Percentiles rank a stretch among this genome's conserved stretches.
These are phyloP conservation scores for Acmispon strigosus DNA, from an alignment of 306 rosid species.

Conservation along the genomic window DNA sequence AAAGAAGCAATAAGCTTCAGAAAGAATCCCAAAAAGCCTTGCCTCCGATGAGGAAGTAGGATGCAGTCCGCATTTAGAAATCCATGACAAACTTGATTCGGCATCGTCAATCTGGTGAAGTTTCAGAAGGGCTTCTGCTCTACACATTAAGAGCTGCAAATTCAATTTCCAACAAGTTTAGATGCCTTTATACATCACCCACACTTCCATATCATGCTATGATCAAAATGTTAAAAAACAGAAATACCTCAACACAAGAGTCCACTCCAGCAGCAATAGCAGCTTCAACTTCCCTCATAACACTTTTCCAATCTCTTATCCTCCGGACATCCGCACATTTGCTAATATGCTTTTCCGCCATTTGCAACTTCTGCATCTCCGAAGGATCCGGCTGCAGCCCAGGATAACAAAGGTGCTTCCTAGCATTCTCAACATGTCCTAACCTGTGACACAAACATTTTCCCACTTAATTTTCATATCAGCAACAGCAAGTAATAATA, in stretches of 20 bases:
- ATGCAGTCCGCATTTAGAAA: constrained; percentile 37
- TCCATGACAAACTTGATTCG: constrained; percentile 30
- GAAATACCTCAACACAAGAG: constrained; percentile 37
- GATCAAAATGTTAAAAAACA: background rate
- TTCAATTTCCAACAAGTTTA: constrained; percentile 52
- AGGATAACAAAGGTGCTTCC: constrained; percentile 48
- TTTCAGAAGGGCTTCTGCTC: constrained; percentile 83
- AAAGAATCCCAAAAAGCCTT: constrained; percentile 62
- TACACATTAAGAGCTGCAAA: constrained; percentile 85
- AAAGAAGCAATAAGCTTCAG: constrained; percentile 58
- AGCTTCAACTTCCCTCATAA: constrained; percentile 55
- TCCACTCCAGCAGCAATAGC: constrained; percentile 60
- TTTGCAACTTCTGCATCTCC: constrained; percentile 54
- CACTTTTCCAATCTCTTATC: constrained; percentile 61
- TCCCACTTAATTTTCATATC: background rate
- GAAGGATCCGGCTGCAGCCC: constrained; percentile 42
- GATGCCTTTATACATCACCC: background rate
- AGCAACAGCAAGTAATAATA: too few species aligned
- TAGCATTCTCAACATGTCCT: constrained; percentile 70
- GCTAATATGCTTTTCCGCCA: constrained; percentile 52
- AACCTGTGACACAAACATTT: constrained; percentile 37
- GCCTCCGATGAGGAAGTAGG: constrained; percentile 33
- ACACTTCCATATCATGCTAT: background rate
- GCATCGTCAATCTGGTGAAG: constrained; percentile 78
- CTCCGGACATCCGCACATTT: constrained; percentile 60